Conservation (phyloP, 2,329 filamentous ascomycete species). For the Mollisia scopiformis region DNA sequence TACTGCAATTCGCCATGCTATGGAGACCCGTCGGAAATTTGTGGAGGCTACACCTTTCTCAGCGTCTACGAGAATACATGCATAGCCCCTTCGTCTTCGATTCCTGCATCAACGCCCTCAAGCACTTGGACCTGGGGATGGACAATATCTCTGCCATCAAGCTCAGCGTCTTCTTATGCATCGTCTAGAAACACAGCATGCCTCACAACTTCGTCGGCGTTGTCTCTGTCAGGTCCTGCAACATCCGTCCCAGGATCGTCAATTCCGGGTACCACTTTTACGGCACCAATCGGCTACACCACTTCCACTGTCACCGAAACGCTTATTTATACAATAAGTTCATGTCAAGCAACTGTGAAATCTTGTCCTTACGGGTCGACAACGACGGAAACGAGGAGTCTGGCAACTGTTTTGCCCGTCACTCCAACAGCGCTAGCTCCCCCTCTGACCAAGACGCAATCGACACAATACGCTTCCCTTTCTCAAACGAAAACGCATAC, state of each 20-base stretch:
- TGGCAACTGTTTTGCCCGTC: neutral
- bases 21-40: conserved; percentile 32
- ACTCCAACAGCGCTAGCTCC: neutral
- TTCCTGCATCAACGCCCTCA: neutral
- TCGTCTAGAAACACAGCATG: neutral
- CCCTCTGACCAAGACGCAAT: neutral
- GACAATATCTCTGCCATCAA: neutral
- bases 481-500: neutral
- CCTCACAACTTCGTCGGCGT: neutral
- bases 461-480: neutral
- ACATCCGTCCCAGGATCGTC: neutral
- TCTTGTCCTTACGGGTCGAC: neutral
- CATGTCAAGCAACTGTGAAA: neutral
- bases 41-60: conserved; percentile 26
- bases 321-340: neutral
- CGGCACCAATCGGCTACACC: neutral
- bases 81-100: neutral
- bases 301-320: neutral
- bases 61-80: conserved; percentile 5
- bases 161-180: neutral
- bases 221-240: neutral
- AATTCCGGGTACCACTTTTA: neutral
- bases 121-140: neutral
- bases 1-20: conserved; percentile 30
- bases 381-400: neutral